Conservation (phyloP, 2,329 filamentous ascomycete genomes). For the Pseudopyrenochaeta lycopersici region DNA sequence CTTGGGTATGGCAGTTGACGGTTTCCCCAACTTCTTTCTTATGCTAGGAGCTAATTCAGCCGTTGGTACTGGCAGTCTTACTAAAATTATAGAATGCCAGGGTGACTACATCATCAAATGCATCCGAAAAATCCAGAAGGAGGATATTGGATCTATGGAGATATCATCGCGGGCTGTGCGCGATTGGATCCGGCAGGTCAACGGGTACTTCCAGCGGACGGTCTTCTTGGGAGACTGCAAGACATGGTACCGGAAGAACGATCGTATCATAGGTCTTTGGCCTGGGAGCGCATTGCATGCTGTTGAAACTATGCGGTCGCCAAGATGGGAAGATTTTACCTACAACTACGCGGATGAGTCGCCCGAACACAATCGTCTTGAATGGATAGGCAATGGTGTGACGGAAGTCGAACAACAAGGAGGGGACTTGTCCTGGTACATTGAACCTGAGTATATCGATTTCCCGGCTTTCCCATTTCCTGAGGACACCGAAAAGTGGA, state of each 20-base stretch:
- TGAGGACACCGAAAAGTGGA: too few relatives aligned
- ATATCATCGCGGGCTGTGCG: too few relatives aligned
- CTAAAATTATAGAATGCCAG: background rate
- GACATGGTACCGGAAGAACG: too few relatives aligned
- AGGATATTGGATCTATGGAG: background rate
- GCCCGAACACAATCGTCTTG: background rate
- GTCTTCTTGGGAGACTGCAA: too few relatives aligned
- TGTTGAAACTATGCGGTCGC: slow-evolving; percentile 40
- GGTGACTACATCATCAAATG: background rate
- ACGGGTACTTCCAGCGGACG: too few relatives aligned
- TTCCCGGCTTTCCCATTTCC: too few relatives aligned
- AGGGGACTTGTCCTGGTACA: too few relatives aligned
- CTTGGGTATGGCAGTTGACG: slow-evolving; percentile 25
- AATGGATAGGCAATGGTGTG: background rate
- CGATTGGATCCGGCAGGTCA: too few relatives aligned
- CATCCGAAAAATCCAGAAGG: slow-evolving; percentile 50
- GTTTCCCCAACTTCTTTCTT: slow-evolving; percentile 59
- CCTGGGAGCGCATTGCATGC: slow-evolving; percentile 71
- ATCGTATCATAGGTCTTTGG: slow-evolving; percentile 57
- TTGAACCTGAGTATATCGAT: too few relatives aligned
- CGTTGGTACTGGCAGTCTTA: slow-evolving; percentile 52
- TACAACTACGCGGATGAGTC: background rate
- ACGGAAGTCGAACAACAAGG: too few relatives aligned
- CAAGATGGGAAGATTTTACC: background rate
- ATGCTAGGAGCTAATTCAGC: slow-evolving; percentile 62